Percentiles rank a stretch among this genome's conserved stretches.
Conservation (phyloP, 2,329 filamentous ascomycete species). For the Colletotrichum sp. region DNA sequence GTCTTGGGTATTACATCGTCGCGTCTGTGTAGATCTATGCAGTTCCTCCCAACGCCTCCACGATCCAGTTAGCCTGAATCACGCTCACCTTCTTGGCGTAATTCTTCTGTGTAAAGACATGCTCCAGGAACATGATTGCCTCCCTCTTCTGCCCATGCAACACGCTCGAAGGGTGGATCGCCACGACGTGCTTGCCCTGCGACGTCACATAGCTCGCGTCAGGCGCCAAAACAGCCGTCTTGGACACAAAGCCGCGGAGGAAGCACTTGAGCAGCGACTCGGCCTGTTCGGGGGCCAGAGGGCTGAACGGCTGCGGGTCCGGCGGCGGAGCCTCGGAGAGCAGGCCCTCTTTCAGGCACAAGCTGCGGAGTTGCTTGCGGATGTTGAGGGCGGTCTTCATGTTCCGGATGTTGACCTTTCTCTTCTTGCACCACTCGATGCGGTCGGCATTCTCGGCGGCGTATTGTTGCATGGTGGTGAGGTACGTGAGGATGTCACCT, state of each 20-base stretch:
- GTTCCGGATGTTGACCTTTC: conserved; percentile 61
- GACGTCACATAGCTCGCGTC: conserved; percentile 66
- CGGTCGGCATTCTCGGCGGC: conserved; percentile 60
- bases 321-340: conserved; percentile 47
- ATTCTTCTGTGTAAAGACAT: conserved; percentile 69
- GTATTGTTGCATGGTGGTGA: conserved; percentile 67
- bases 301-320: conserved; percentile 61
- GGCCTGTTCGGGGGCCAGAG: conserved; percentile 57
- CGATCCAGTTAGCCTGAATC: conserved; percentile 64
- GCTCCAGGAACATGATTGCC: conserved; percentile 71
- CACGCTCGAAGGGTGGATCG: conserved; percentile 67
- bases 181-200: conserved; percentile 63
- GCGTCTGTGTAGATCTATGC: neutral
- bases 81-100: conserved; percentile 70
- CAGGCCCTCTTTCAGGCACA: conserved; percentile 59
- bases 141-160: conserved; percentile 67
- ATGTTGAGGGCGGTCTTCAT: conserved; percentile 68
- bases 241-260: conserved; percentile 62
- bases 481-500: conserved; percentile 68
- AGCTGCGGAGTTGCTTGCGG: conserved; percentile 61
- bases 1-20: too few relatives aligned
- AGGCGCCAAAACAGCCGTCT: conserved; percentile 64
- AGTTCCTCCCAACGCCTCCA: conserved; percentile 45
- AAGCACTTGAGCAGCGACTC: conserved; percentile 64
- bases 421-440: conserved; percentile 60